Base-by-base conservation (phyloP, 2,329 filamentous ascomycete species). In the Fusarium sp. region DNA sequence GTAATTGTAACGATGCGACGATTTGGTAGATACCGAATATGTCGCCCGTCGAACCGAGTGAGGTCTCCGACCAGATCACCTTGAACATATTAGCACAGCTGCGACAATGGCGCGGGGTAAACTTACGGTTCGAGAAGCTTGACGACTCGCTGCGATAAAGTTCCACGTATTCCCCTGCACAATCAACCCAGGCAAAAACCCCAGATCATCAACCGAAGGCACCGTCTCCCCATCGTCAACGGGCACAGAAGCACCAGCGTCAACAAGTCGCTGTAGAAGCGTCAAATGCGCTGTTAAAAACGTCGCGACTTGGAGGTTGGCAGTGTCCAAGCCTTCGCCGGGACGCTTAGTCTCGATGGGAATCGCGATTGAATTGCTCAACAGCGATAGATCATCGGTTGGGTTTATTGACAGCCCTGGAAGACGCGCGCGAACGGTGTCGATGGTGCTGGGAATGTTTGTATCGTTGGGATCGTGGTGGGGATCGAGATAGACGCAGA, bases 291-390 rank as follows among this genome's bases (percentile, higher is more conserved):
- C 28, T 2, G 42, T 58, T 3, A 68, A 6, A 26, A 55, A 72
- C 8, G 57, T 68, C 11, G 51, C 44, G 13, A 66, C 62, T 26
- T 68, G 44, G 4, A 63, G 39, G 9, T 41, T 61, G 24, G 63
- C 54, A 7, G 44, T 57, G 20, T 61, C 59, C 17, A 56, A 30
- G 12, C 48, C 70, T 28, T 72, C 55, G 0, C 54, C 45, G 4
- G 41, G 66, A 30, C 58, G 68, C 42, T 59, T 70, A 54, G 56
- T 66, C 56, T 72, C 66, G 38, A 72, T 66, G n/a, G 70, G 50
- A 14, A 68, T 42, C 4, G 45, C 66, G 12, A 73, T 71, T 4
- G 54, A 45, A 14, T 50, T 58, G 22, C 54, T 39, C 24, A 60
- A 14, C 0, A 62, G n/a, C 4, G 54, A 48, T 1, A 62, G 1